Evolutionary conservation across 164 flowering plant genomes (phyloP).

Genomic region (Chloranthus sessilifolius): DNA sequence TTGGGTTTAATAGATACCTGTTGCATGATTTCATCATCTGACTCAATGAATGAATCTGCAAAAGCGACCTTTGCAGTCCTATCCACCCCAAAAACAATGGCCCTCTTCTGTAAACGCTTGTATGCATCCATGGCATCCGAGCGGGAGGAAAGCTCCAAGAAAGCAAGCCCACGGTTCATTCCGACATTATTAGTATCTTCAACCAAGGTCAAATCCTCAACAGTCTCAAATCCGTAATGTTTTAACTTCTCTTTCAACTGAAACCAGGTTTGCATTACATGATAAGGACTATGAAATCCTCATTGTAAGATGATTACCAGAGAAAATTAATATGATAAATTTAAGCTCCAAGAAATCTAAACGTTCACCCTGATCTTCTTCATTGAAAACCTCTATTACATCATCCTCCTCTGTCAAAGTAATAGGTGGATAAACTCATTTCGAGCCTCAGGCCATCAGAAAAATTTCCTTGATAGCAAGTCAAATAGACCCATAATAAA

Average conservation of each 20-base stretch:
- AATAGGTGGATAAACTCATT: conserved; percentile 12
- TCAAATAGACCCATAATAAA: no score
- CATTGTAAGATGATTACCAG: background rate
- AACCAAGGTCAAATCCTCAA: conserved; percentile 81
- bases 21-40: conserved; percentile 93
- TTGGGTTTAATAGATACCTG: conserved; percentile 49
- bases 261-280: conserved; percentile 19
- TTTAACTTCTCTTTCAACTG: conserved; percentile 89
- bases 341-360: conserved; percentile 37
- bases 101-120: conserved; percentile 84
- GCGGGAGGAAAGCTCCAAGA: conserved; percentile 84
- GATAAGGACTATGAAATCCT: conserved; percentile 10
- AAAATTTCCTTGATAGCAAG: no score
- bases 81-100: conserved; percentile 79
- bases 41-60: conserved; percentile 93
- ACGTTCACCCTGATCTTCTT: conserved; percentile 63
- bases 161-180: conserved; percentile 92
- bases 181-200: conserved; percentile 77
- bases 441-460: no score
- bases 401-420: conserved; percentile 50
- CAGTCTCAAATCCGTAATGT: conserved; percentile 63
- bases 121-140: conserved; percentile 94
- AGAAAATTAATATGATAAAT: conserved; percentile 7
- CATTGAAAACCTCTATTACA: conserved; percentile 58
- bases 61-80: conserved; percentile 90